A percentile compares a stretch with the other conserved stretches of the same genome.
phyloP scores from a whole-genome alignment of 1,284 basidiomycete genomes.

The Agaricales sp. region DNA sequence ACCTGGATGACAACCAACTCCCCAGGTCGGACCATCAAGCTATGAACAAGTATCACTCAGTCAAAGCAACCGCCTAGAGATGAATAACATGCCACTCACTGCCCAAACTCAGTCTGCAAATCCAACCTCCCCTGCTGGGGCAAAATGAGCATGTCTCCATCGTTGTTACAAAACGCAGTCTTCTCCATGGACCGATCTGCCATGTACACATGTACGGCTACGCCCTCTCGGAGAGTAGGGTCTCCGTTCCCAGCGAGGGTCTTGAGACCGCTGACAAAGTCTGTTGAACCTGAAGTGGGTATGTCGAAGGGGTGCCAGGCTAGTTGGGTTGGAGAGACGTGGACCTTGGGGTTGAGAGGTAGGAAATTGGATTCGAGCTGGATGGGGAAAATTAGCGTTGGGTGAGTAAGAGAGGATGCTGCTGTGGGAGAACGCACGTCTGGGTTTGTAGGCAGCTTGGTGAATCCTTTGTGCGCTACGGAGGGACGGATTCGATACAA shows the following conservation, averaged over 20 bases:
- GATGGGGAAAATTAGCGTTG: constrained; percentile 8
- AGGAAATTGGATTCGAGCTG: constrained; percentile 52
- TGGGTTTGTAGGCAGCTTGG: constrained; percentile 41
- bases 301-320: constrained; percentile 61
- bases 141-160: constrained; percentile 61
- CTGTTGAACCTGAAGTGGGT: constrained; percentile 32
- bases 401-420: constrained; percentile 2
- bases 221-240: constrained; percentile 47
- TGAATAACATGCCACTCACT: constrained; percentile 23
- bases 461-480: constrained; percentile 59
- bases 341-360: constrained; percentile 47
- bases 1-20: constrained; percentile 52
- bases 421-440: constrained; percentile 37
- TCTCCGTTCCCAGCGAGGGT: constrained; percentile 59
- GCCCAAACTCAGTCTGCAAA: constrained; percentile 63
- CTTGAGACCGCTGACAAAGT: constrained; percentile 56
- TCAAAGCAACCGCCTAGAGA: neutral
- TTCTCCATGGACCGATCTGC: constrained; percentile 55
- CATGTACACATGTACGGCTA: constrained; percentile 55
- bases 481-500: constrained; percentile 60
- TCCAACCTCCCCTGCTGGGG: constrained; percentile 57
- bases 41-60: constrained; percentile 12
- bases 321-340: constrained; percentile 54
- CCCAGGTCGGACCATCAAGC: constrained; percentile 53
- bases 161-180: constrained; percentile 55